Evolutionary conservation across 345 rosid species (phyloP).

Genomic region (Boechera stricta): DNA sequence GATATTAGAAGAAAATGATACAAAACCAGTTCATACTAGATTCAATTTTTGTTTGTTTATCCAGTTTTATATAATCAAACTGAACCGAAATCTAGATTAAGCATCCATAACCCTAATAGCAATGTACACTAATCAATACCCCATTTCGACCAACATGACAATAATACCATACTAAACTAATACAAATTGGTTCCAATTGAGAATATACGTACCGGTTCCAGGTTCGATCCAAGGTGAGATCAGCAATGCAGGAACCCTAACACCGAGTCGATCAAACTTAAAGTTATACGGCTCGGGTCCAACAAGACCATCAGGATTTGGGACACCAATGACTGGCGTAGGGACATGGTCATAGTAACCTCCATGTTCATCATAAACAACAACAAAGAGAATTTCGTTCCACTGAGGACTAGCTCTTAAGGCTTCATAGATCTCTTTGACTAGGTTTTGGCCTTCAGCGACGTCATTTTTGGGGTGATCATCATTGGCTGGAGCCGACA

Average conservation of each 20-base stretch:
- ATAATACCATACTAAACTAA: background rate
- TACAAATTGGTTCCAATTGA: background rate
- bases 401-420: slow-evolving; percentile 86
- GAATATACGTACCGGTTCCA: slow-evolving; percentile 62
- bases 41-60: too few species aligned
- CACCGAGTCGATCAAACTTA: slow-evolving; percentile 82
- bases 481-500: slow-evolving; percentile 67
- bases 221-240: slow-evolving; percentile 90
- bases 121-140: too few species aligned
- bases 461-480: slow-evolving; percentile 88
- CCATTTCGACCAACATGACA: too few species aligned
- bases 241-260: slow-evolving; percentile 72
- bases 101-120: too few species aligned
- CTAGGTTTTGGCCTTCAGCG: slow-evolving; percentile 74
- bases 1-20: too few species aligned
- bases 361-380: slow-evolving; percentile 88
- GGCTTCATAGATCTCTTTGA: slow-evolving; percentile 82
- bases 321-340: slow-evolving; percentile 74
- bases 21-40: too few species aligned
- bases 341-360: slow-evolving; percentile 93
- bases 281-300: slow-evolving; percentile 69
- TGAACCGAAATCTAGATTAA: too few species aligned
- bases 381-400: slow-evolving; percentile 68
- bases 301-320: slow-evolving; percentile 75
- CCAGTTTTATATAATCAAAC: too few species aligned